phyloP scores from a whole-genome alignment of 257 asterid genomes.

The Echites panduratus region DNA sequence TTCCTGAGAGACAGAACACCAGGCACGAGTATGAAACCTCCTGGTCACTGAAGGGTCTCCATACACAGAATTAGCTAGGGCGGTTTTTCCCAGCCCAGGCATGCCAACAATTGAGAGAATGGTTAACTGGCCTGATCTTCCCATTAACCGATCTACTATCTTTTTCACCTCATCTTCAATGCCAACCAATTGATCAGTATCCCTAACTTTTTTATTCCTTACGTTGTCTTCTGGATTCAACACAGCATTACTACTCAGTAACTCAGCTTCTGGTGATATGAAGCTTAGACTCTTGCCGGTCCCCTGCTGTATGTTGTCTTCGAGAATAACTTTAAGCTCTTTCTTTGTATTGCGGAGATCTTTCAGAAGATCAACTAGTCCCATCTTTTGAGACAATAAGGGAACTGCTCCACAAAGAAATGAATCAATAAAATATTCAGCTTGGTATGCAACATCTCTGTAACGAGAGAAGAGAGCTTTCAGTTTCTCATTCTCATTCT shows the following conservation, averaged over 20 bases:
- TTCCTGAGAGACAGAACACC: constrained; percentile 1
- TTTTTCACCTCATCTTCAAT: not conserved
- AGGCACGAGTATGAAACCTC: not conserved
- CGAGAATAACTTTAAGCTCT: not conserved
- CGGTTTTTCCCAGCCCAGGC: constrained; percentile 5
- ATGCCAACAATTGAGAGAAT: not conserved
- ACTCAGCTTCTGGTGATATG: not conserved
- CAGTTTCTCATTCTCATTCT: not conserved
- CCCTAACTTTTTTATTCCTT: too few relatives aligned
- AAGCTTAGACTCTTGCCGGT: too few relatives aligned
- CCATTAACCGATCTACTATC: not conserved
- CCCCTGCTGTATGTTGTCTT: not conserved
- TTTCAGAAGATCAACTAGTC: not conserved
- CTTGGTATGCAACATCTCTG: not conserved
- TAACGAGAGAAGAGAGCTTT: not conserved
- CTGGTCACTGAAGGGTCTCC: not conserved
- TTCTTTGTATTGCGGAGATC: not conserved
- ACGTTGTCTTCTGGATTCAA: not conserved
- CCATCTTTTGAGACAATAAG: not conserved
- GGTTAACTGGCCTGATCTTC: not conserved
- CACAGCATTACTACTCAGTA: not conserved
- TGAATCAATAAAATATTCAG: constrained; percentile 3
- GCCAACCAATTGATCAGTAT: not conserved
- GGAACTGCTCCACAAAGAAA: not conserved
- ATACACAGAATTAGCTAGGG: not conserved